phyloP scores from a whole-genome alignment of 495 filamentous ascomycete species.

The Penicillium malachiteum region DNA sequence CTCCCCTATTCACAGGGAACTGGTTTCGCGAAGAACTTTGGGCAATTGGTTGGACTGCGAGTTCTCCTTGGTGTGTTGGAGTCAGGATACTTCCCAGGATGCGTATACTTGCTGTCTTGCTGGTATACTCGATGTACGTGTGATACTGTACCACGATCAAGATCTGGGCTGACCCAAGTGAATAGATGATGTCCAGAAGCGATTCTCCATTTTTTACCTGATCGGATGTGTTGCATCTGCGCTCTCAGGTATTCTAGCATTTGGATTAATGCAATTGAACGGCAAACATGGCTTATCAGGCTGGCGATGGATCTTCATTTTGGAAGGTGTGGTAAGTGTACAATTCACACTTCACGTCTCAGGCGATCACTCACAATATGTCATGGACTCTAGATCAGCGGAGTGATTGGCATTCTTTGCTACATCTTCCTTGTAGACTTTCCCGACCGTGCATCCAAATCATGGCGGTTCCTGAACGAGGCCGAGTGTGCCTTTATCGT shows the following conservation, averaged over 20 bases:
- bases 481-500: conserved; percentile 56
- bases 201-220: conserved; percentile 64
- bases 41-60: conserved; percentile 51
- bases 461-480: conserved; percentile 52
- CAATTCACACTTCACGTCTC: neutral
- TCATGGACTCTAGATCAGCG: conserved; percentile 34
- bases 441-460: conserved; percentile 51
- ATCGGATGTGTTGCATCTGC: conserved; percentile 62
- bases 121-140: conserved; percentile 60
- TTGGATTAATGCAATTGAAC: conserved; percentile 60
- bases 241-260: conserved; percentile 63
- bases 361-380: conserved; percentile 10
- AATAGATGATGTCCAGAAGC: conserved; percentile 60
- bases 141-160: neutral
- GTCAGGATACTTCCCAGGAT: conserved; percentile 62
- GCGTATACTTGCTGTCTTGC: conserved; percentile 60
- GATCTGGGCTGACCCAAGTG: neutral
- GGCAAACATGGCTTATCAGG: conserved; percentile 49
- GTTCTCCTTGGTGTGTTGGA: conserved; percentile 63
- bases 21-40: conserved; percentile 56
- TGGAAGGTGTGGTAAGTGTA: conserved; percentile 50
- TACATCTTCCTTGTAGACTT: conserved; percentile 60
- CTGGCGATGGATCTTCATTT: conserved; percentile 67
- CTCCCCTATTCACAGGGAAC: conserved; percentile 38
- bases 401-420: conserved; percentile 39